Evolutionary conservation across 352 stramenopile genomes (phyloP).

Genomic region (Phytophthora idaei): DNA sequence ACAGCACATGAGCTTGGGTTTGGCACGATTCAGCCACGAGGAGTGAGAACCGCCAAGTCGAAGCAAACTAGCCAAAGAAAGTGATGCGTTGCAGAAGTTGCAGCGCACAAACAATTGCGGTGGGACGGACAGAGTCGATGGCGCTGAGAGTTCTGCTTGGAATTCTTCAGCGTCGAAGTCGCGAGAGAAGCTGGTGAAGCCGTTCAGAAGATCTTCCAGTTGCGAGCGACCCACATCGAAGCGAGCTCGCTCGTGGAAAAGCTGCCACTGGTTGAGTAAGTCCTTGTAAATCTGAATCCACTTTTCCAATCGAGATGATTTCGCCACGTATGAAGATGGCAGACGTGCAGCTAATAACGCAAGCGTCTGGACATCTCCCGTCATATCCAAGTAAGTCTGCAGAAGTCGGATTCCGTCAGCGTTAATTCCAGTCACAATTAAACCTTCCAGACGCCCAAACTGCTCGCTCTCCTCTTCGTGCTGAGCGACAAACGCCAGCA

Average conservation of each 20-base stretch:
- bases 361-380: conserved; percentile 92
- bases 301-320: conserved; percentile 66
- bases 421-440: conserved; percentile 90
- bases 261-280: conserved; percentile 93
- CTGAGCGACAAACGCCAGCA: conserved; percentile 81
- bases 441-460: conserved; percentile 87
- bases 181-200: conserved; percentile 61
- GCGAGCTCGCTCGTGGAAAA: conserved; percentile 92
- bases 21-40: conserved; percentile 89
- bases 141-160: conserved; percentile 46
- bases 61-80: conserved; percentile 90
- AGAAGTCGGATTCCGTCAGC: conserved; percentile 86
- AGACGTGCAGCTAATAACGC: conserved; percentile 82
- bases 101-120: conserved; percentile 94
- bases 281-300: conserved; percentile 94
- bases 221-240: conserved; percentile 94
- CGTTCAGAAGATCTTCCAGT: conserved; percentile 86
- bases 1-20: conserved; percentile 91
- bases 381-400: conserved; percentile 91
- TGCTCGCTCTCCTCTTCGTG: conserved; percentile 84
- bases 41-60: conserved; percentile 90
- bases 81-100: conserved; percentile 93
- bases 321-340: conserved; percentile 56
- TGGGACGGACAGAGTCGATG: conserved; percentile 60
- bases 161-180: conserved; percentile 57